Evolutionary conservation across 805 yeast species (phyloP), one percentile per base, ranked within the genome.

Genomic region (Teunomyces lycoperdinae): DNA sequence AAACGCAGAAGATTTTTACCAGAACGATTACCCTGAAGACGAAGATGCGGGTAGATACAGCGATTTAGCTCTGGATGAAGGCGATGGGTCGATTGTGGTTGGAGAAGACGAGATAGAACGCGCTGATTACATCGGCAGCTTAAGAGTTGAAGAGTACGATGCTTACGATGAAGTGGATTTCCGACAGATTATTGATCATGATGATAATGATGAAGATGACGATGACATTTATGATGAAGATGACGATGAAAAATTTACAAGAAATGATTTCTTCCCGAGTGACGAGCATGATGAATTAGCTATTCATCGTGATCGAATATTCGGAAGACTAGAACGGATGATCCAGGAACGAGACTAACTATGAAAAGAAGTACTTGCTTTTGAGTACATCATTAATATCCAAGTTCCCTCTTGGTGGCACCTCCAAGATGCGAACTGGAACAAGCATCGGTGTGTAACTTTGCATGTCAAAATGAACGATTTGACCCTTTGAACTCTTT

Each of bases 1-100:
- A 0, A 87, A 87, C 60, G 96, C 96, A 16, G 99, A 92, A 68
- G 89, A 87, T 47, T 91, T 84, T 60, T 92, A 92, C 62, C 81
- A 83, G 57, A 92, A 94, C 65, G 98, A 92, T 60, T 92, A 92
- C 60, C 98, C 98, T 0, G 96, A 89, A 41, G 97, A 91, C 60
- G 97, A 89, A 53, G 92, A 87, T 57, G 89, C 82, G 8, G 66
- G 58, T 2, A 58, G 50, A 3, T 52, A 42, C 20, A 52, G 62
- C 30, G 55, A 38, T 10, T 11, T 53, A 34, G 44, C 52, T 3
- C 54, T 50, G 24, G 56, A 54, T 17, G 52, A 49, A 6, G 62
- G 55, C 5, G 60, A 56, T 40, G 56, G 53, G 36, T 56, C 53
- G 5, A 57, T 58, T 28, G 66, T 61, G 13, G 57, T 55, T 9